A percentile compares a stretch with the other conserved stretches of the same genome.
Conservation (phyloP, 345 rosid genomes). For the Dovyalis caffra region DNA sequence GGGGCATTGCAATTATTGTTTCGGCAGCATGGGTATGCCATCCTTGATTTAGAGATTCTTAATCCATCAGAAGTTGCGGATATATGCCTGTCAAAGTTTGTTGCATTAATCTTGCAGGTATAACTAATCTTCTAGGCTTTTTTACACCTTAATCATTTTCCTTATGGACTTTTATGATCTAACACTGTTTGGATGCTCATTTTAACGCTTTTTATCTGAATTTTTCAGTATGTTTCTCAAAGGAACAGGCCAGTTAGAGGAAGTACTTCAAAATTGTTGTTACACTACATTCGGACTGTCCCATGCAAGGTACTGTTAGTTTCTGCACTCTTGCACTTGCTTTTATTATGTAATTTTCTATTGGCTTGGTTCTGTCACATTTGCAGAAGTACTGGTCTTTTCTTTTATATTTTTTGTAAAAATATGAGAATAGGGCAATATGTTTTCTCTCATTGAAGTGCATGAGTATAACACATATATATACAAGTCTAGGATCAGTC, state of each 20-base stretch:
- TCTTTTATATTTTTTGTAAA: too few species aligned
- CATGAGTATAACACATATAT: too few species aligned
- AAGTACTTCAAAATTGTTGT: slow-evolving; percentile 62
- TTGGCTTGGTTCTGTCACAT: slow-evolving; percentile 4
- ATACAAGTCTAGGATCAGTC: too few species aligned
- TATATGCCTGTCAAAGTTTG: slow-evolving; percentile 64
- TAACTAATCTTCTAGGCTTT: neutral
- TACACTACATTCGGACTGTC: slow-evolving; percentile 54
- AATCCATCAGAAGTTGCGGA: slow-evolving; percentile 53
- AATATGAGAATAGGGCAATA: too few species aligned
- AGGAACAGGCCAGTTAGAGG: slow-evolving; percentile 83
- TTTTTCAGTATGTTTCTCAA: slow-evolving; percentile 76
- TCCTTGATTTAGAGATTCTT: slow-evolving; percentile 62
- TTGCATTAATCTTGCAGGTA: slow-evolving; percentile 73
- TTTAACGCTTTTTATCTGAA: slow-evolving; percentile 20
- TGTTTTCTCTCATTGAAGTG: too few species aligned
- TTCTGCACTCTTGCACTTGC: neutral
- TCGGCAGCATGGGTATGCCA: slow-evolving; percentile 71
- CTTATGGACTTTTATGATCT: neutral
- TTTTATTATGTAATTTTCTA: slow-evolving; percentile 8
- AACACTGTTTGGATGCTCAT: slow-evolving; percentile 8
- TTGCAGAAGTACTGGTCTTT: neutral
- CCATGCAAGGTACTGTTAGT: slow-evolving; percentile 72
- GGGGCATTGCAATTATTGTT: slow-evolving; percentile 12
- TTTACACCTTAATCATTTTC: slow-evolving; percentile 14